Evolutionary conservation across 177 flowering plant genomes (phyloP).

Genomic region (Tripterygium wilfordii): DNA sequence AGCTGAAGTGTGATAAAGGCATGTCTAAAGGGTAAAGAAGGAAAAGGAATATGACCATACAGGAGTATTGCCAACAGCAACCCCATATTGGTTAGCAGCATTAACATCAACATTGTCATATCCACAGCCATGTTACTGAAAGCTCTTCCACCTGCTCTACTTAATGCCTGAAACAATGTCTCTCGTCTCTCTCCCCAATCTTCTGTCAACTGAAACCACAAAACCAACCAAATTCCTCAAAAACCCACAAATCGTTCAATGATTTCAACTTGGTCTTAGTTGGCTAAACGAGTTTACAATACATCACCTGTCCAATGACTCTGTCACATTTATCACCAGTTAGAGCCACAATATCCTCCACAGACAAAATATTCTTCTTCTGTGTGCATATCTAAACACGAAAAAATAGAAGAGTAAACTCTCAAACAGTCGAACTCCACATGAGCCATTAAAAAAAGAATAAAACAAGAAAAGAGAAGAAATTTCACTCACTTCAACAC

Average conservation of each 20-base stretch:
- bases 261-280: no score
- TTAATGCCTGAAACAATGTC: constrained; percentile 75
- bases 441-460: no score
- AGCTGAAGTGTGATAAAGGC: no score
- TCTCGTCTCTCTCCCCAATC: constrained; percentile 99
- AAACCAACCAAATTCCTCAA: no score
- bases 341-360: constrained; percentile 81
- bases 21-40: background rate
- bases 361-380: constrained; percentile 89
- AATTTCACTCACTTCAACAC: constrained; percentile 79
- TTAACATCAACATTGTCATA: constrained; percentile 91
- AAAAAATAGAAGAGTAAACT: no score
- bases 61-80: constrained; percentile 95
- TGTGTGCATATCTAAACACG: constrained; percentile 84
- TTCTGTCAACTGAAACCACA: constrained; percentile 62
- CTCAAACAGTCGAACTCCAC: no score
- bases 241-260: no score
- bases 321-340: constrained; percentile 91
- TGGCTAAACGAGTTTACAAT: no score
- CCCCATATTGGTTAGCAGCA: constrained; percentile 80
- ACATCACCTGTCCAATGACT: constrained; percentile 81
- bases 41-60: constrained; percentile 39
- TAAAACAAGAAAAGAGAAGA: no score
- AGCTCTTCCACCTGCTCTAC: constrained; percentile 94
- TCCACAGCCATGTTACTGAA: constrained; percentile 99